Base-by-base conservation (phyloP, 441 rosid genomes). In the Codiaeum variegatum region DNA sequence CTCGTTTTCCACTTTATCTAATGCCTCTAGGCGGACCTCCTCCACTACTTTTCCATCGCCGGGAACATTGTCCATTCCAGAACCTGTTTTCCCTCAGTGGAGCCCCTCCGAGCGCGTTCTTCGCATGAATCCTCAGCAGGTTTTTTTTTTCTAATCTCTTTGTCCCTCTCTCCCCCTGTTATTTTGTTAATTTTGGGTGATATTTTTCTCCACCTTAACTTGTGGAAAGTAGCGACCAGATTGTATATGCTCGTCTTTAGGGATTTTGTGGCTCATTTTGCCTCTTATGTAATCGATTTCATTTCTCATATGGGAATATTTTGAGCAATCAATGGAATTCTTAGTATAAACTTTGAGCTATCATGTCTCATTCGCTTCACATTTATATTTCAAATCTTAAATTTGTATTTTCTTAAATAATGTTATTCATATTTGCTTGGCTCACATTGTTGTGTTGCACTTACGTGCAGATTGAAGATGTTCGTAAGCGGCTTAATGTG, bases 31-130 rank as follows among this genome's bases (percentile, higher is more conserved):
- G 31, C 76, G 77, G 44, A 40, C 56, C 23, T 51, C 26, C 71
- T 64, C 73, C 59, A 18, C 42, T 28, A 28, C 74, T 21, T 60
- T 71, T 55, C 26, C 42, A 4, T 55, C 65, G 15, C 66, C 74
- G 11, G 56, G 73, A 68, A 32, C 69, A 59, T 77, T 66, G 44
- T 52, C 79, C 36, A 34, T 72, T 9, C 80, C 82, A 12, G 75
- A 79, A 19, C 73, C 82, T 29, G 77, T 82, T 52, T 71, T 69
- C 29, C 69, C 73, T 60, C 63, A 38, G 63, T 82, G 85, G 85
- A 79, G 47, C 11, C 85, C 85, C 28, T 76, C 85, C 40, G 80
- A 82, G 62, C 85, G 85, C 78, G 79, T 82, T 42, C 80, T 78
- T 64, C 80, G 85, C 75, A 67, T 82, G 72, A 69, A 40, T 21